These are phyloP conservation scores for Metschnikowia bowlesiae DNA, from an alignment of 805 yeast genomes.

Conservation along the genomic window DNA sequence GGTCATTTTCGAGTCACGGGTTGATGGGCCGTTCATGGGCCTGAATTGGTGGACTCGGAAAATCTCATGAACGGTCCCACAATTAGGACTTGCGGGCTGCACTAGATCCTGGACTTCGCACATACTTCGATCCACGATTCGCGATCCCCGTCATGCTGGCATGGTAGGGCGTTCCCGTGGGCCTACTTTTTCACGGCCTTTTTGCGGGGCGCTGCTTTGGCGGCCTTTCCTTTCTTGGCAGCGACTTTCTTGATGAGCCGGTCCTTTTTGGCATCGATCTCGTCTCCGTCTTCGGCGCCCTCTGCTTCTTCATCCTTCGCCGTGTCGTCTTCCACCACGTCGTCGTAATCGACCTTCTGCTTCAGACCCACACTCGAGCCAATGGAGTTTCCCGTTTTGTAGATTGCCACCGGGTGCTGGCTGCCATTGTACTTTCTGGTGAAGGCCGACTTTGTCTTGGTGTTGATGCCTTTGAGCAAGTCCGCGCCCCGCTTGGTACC, in stretches of 20 bases:
- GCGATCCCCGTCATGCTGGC: no score
- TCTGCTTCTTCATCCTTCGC: slow-evolving; percentile 43
- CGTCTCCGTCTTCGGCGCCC: slow-evolving; percentile 39
- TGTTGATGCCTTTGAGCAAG: slow-evolving; percentile 57
- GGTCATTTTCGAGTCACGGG: no score
- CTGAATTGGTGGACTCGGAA: no score
- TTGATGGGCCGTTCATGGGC: no score
- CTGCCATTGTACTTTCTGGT: slow-evolving; percentile 76
- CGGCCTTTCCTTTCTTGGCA: slow-evolving; percentile 24
- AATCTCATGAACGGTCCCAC: no score
- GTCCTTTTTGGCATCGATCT: slow-evolving; percentile 54
- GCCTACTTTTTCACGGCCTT: slow-evolving; percentile 4
- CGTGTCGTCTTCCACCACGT: slow-evolving; percentile 61
- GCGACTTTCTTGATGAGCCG: slow-evolving; percentile 49
- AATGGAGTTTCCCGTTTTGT: slow-evolving; percentile 64
- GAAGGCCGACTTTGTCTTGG: slow-evolving; percentile 78
- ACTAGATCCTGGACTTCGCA: no score
- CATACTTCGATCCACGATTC: no score
- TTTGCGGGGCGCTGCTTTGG: slow-evolving; percentile 3
- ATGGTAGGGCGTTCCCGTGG: no score
- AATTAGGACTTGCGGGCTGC: no score
- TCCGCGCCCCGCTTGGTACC: slow-evolving; percentile 46
- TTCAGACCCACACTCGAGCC: slow-evolving; percentile 20
- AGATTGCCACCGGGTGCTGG: slow-evolving; percentile 82
- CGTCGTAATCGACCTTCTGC: slow-evolving; percentile 62